Conservation (phyloP, 345 rosid genomes). For the Orychophragmus violaceus region DNA sequence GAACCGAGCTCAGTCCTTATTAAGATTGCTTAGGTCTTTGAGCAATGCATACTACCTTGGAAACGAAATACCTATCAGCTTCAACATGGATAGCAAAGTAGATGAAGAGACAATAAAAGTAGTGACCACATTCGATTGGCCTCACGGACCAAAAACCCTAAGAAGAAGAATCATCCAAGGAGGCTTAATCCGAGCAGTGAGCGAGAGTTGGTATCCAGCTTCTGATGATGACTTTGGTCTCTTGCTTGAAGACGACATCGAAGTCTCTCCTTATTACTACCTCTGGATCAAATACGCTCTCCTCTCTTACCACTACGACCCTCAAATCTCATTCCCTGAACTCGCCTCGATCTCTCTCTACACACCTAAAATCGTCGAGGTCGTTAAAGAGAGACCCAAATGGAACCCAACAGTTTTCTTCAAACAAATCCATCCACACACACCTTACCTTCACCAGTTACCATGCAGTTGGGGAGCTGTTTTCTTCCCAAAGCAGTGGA, state of each 20-base stretch:
- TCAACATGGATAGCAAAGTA: slow-evolving; percentile 94
- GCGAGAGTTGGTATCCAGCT: slow-evolving; percentile 98
- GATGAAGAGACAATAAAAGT: slow-evolving; percentile 78
- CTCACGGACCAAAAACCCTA: slow-evolving; percentile 81
- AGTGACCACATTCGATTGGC: slow-evolving; percentile 74
- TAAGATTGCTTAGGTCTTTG: slow-evolving; percentile 74
- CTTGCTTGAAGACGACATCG: slow-evolving; percentile 90
- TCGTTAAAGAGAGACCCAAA: slow-evolving; percentile 89
- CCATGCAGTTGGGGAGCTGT: slow-evolving; percentile 99
- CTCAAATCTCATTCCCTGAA: slow-evolving; percentile 72
- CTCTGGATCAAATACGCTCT: slow-evolving; percentile 93
- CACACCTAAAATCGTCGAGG: slow-evolving; percentile 86
- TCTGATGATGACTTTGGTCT: slow-evolving; percentile 86
- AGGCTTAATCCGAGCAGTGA: slow-evolving; percentile 95
- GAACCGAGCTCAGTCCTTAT: slow-evolving; percentile 60
- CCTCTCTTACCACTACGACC: slow-evolving; percentile 91
- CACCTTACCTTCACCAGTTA: slow-evolving; percentile 90
- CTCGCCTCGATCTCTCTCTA: slow-evolving; percentile 87
- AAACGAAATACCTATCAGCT: slow-evolving; percentile 81
- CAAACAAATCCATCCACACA: slow-evolving; percentile 77
- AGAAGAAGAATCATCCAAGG: slow-evolving; percentile 98
- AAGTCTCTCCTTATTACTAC: slow-evolving; percentile 93
- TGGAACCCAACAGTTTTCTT: slow-evolving; percentile 91
- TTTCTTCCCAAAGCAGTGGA: slow-evolving; percentile 98
- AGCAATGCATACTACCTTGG: slow-evolving; percentile 69